phyloP scores from a whole-genome alignment of 179 eudicot species.

The Actinidia polygama region DNA sequence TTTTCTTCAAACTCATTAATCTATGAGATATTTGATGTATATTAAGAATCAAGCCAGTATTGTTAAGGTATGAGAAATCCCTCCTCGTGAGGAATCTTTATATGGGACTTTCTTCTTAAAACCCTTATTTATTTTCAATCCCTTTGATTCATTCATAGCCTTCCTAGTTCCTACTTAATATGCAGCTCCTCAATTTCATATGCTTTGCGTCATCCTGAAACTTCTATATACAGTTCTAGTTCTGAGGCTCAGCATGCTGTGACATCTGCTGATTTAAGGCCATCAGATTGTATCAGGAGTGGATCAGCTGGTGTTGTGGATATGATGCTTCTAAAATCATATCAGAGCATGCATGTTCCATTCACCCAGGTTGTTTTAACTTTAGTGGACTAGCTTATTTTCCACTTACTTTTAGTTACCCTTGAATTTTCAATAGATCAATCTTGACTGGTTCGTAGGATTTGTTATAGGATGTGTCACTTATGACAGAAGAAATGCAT shows the following conservation, averaged over 20 bases:
- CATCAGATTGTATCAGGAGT: conserved; percentile 47
- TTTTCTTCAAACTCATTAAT: neutral
- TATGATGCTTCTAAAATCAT: conserved; percentile 78
- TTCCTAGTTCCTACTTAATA: conserved; percentile 23
- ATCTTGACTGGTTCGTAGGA: conserved; percentile 6
- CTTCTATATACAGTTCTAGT: conserved; percentile 7
- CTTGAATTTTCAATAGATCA: neutral
- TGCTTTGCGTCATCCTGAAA: conserved; percentile 28
- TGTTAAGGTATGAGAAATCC: neutral
- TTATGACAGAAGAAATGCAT: conserved; percentile 99
- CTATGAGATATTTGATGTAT: neutral
- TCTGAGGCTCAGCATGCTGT: conserved; percentile 19
- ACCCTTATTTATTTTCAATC: neutral
- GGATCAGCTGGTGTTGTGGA: conserved; percentile 77
- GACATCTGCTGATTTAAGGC: conserved; percentile 27
- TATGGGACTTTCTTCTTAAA: neutral
- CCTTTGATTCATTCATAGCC: conserved; percentile 2
- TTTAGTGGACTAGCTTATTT: conserved; percentile 6
- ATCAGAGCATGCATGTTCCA: conserved; percentile 84
- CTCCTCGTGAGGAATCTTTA: neutral
- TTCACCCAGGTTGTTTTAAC: conserved; percentile 70
- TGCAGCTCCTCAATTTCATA: conserved; percentile 40
- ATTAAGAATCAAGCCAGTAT: neutral
- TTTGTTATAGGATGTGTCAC: conserved; percentile 74
- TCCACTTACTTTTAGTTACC: neutral